Evolutionary conservation across 2,329 filamentous ascomycete species (phyloP), one percentile per base, ranked within the genome.

Genomic region (Thielaviopsis punctulata): DNA sequence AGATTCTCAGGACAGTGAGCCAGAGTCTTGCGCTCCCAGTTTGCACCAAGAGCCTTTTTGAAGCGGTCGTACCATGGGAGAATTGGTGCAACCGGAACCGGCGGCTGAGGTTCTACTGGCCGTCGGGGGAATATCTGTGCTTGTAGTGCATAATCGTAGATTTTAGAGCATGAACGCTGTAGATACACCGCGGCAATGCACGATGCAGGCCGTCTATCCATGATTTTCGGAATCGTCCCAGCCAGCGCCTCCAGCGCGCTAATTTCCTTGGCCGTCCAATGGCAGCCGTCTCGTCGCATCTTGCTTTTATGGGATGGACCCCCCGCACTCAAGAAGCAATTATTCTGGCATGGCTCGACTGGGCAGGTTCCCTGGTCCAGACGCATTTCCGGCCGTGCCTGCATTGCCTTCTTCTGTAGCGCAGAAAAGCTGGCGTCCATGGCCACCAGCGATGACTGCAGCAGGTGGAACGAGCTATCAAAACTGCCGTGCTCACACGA

Each of bases 401-500:
- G 15, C 15, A 55, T 46, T 6, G 46, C 53, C 23, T 50, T 46
- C 7, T 43, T 19, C 15, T 51, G 49, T 13, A 55, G 22, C 3
- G 49, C 47, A 1, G 50, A 48, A 47, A 55, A 52, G 4, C 21
- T 49, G 5, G 23, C 45, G 9, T 43, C 15, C 30, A 52, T 52
- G 9, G 36, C 36, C 15, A 30, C 49, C 19, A 55, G 21, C 4
- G 53, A 55, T 22, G 52, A 24, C 47, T 55, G 53, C 7, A 55
- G 24, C 4, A 46, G 46, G 25, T 50, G 44, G 33, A 49, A 52
- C 5, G 39, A 39, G 18, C 27, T 49, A 52, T 76, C 72, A 49
- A 77, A 78, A 51, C 78, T 75, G 45, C 76, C 76, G 56, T 80
- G 76, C 58, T 79, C 76, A 55, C 76, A 80, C 12, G 75, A 77